A percentile compares a stretch with the other conserved stretches of the same genome.
These are phyloP conservation scores for Acacia melanoxylon DNA, from an alignment of 306 rosid genomes.

Conservation along the genomic window DNA sequence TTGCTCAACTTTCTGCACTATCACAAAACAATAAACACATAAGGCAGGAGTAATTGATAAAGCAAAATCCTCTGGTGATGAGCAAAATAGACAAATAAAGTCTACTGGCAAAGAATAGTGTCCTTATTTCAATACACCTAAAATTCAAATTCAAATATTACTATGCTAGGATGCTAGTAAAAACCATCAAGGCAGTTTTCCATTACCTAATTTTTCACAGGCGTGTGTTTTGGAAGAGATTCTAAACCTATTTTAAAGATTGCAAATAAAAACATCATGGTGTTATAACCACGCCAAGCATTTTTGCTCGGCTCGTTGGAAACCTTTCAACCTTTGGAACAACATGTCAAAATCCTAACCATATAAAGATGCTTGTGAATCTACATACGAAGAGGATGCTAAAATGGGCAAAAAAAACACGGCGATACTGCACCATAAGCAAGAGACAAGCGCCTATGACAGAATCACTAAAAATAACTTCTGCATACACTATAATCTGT, in stretches of 20 bases:
- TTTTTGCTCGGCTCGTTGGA: background rate
- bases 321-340: background rate
- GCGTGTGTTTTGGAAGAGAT: background rate
- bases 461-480: background rate
- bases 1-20: constrained; percentile 72
- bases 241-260: background rate
- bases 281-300: background rate
- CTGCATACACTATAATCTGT: background rate
- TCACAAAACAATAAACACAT: constrained; percentile 19
- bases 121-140: background rate
- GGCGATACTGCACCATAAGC: background rate
- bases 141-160: background rate
- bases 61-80: constrained; percentile 13
- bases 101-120: background rate
- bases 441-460: background rate
- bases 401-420: background rate
- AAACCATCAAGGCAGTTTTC: constrained; percentile 20
- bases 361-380: background rate
- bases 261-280: background rate
- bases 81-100: background rate
- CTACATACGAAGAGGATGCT: background rate
- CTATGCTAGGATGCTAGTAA: background rate
- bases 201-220: background rate
- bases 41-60: constrained; percentile 13
- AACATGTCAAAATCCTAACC: background rate